phyloP scores from a whole-genome alignment of 345 rosid species.

The Euclidium syriacum region DNA sequence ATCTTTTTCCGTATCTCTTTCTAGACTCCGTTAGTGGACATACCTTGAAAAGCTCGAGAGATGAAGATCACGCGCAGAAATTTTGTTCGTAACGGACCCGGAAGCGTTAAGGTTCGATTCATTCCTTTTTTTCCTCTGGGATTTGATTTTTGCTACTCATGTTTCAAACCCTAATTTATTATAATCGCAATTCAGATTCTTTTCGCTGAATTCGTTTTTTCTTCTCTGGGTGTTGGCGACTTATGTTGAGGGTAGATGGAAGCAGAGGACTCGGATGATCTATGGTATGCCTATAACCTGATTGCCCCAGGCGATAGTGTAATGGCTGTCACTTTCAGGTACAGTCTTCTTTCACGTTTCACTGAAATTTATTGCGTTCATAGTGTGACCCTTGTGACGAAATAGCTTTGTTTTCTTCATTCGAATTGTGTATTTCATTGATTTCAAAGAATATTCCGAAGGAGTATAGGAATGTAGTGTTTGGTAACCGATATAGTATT shows the following conservation, averaged over 20 bases:
- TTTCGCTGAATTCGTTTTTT: neutral
- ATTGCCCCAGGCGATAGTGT: conserved; percentile 69
- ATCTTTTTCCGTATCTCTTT: neutral
- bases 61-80: conserved; percentile 64
- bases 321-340: conserved; percentile 93
- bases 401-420: neutral
- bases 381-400: neutral
- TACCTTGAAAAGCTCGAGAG: neutral
- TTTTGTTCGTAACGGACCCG: conserved; percentile 56
- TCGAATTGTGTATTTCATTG: neutral
- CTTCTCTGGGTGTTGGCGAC: neutral
- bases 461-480: neutral
- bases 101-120: conserved; percentile 70
- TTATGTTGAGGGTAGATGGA: conserved; percentile 47
- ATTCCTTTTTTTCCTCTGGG: neutral
- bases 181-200: neutral
- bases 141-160: neutral
- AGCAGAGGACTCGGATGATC: conserved; percentile 81
- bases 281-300: conserved; percentile 86
- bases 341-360: neutral
- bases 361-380: neutral
- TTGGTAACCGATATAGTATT: neutral
- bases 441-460: neutral
- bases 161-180: neutral
- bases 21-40: conserved; percentile 1